A percentile compares a stretch with the other conserved stretches of the same genome.
These are phyloP conservation scores for Penicillium dipodomyicola DNA, from an alignment of 495 filamentous ascomycete species.

Conservation along the genomic window DNA sequence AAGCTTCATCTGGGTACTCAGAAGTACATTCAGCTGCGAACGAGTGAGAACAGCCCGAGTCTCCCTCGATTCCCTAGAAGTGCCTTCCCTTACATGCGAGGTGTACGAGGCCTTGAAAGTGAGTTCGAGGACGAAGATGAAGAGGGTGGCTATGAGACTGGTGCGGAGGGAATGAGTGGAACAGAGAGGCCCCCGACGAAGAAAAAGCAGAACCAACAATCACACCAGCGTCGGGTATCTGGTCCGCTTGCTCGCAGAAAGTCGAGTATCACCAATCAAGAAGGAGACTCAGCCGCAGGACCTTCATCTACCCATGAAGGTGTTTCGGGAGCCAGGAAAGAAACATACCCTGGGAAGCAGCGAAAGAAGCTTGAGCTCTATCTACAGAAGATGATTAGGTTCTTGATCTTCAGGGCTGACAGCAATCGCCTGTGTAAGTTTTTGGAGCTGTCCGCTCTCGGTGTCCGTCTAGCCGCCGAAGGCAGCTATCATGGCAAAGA, in stretches of 20 bases:
- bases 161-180: slow-evolving; percentile 55
- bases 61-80: slow-evolving; percentile 86
- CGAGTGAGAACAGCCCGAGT: slow-evolving; percentile 50
- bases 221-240: slow-evolving; percentile 49
- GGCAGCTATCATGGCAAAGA: slow-evolving; percentile 98
- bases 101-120: slow-evolving; percentile 72
- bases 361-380: slow-evolving; percentile 86
- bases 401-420: slow-evolving; percentile 92
- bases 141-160: slow-evolving; percentile 56
- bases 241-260: slow-evolving; percentile 52
- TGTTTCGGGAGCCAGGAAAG: slow-evolving; percentile 45
- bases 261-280: slow-evolving; percentile 52
- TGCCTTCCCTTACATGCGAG: slow-evolving; percentile 87
- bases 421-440: slow-evolving; percentile 97
- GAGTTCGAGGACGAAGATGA: slow-evolving; percentile 85
- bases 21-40: slow-evolving; percentile 66
- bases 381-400: slow-evolving; percentile 89
- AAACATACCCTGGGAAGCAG: slow-evolving; percentile 66
- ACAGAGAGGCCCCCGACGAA: slow-evolving; percentile 52
- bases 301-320: slow-evolving; percentile 47
- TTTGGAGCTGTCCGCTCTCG: slow-evolving; percentile 88
- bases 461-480: slow-evolving; percentile 92
- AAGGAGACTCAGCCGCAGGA: slow-evolving; percentile 42
- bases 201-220: slow-evolving; percentile 51
- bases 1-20: slow-evolving; percentile 78